Evolutionary conservation across 1,284 basidiomycete genomes (phyloP), one percentile per base, ranked within the genome.

Genomic region (Takashimella tepidaria): DNA sequence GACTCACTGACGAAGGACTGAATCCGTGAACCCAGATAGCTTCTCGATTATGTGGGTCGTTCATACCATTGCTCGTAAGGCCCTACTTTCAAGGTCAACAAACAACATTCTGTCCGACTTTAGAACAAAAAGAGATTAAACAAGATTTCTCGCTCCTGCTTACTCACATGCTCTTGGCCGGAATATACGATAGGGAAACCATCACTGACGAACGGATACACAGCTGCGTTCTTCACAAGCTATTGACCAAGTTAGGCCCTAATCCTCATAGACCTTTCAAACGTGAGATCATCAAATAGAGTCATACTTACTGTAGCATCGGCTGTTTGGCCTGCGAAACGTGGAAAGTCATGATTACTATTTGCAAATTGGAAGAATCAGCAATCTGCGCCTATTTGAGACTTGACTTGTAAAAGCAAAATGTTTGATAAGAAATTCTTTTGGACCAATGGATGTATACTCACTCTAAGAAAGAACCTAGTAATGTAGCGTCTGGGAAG

Each of bases 141-240:
- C n/a, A n/a, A n/a, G n/a, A n/a, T n/a, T n/a, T n/a, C n/a, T n/a
- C 10, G 31, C 31, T 37, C 31, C 8, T 37, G 8, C 31, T 8
- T 8, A 37, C 31, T 37, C 16, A 37, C 31, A 51, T 72, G 69
- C 63, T 83, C 82, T 57, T 80, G 79, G 3, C 82, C 82, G 57
- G 81, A 80, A 63, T 83, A 83, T 5, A 82, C 64, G 53, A 83
- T 79, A 0, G 83, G 82, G 51, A 83, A 79, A 22, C 81, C 82
- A 53, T 78, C 78, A 47, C 70, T 72, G 50, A 77, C 63, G 59
- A 79, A 78, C 3, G 76, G 68, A 48, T 70, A 79, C 2, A 76
- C 70, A 40, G 75, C 71, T 3, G 79, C 79, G 54, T 79, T 80
- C 58, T 71, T 37, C 16, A 37, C 31, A 37, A 37, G 31, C 31